Percentiles rank a stretch among this genome's conserved stretches.
phyloP scores from a whole-genome alignment of 345 rosid species.

The Eucalyptus grandis region DNA sequence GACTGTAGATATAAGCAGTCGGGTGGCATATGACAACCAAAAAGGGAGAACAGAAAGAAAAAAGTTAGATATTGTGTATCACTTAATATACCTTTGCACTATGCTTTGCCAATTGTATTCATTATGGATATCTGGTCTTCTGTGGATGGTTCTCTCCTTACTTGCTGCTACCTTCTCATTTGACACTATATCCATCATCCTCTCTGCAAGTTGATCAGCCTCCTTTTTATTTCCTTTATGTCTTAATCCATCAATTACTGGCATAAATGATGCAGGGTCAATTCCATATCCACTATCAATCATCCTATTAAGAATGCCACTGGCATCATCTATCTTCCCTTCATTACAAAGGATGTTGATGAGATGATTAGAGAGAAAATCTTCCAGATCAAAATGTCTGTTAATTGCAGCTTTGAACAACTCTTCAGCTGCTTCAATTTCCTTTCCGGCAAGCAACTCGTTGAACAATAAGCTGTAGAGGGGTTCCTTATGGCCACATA shows the following conservation, averaged over 20 bases:
- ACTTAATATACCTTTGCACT: slow-evolving; percentile 49
- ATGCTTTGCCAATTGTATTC: slow-evolving; percentile 51
- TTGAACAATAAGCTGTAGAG: slow-evolving; percentile 76
- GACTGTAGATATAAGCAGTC: background rate
- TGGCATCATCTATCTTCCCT: slow-evolving; percentile 51
- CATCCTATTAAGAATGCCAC: slow-evolving; percentile 48
- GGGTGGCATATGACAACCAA: background rate
- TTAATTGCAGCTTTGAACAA: slow-evolving; percentile 62
- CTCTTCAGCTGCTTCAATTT: slow-evolving; percentile 49
- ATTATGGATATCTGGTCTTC: slow-evolving; percentile 21
- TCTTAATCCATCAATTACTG: slow-evolving; percentile 75
- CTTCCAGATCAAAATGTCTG: slow-evolving; percentile 51
- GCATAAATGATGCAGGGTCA: slow-evolving; percentile 87
- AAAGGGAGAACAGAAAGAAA: background rate
- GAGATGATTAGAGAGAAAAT: slow-evolving; percentile 59
- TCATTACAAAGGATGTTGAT: slow-evolving; percentile 61
- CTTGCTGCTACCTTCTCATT: slow-evolving; percentile 16
- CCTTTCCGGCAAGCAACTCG: slow-evolving; percentile 57
- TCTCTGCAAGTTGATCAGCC: slow-evolving; percentile 70
- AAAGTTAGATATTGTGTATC: background rate
- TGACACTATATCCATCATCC: slow-evolving; percentile 83
- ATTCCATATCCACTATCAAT: slow-evolving; percentile 52
- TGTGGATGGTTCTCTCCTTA: slow-evolving; percentile 1
- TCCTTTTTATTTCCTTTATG: slow-evolving; percentile 55
- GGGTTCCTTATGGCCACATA: slow-evolving; percentile 78